Evolutionary conservation across 116 monocot species (phyloP), one percentile per base, ranked within the genome.

Genomic region (Phalaenopsis hybrid): DNA sequence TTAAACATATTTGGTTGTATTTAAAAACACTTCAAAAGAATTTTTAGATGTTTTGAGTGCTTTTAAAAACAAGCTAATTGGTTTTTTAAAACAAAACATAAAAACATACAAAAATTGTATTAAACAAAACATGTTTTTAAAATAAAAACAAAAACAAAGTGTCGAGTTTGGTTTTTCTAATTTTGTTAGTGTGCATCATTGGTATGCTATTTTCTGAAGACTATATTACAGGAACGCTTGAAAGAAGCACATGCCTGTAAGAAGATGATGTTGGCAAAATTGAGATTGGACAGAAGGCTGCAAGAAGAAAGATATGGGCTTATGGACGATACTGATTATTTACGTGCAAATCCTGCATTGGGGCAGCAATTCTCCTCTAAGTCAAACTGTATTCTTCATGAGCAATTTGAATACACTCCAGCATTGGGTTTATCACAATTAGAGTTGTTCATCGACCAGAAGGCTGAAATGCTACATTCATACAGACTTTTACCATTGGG

Each of bases 241-340:
- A 84, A 87, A 74, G 87, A 84, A 63, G 84, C 87, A 46, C 81
- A 65, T 75, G 74, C 82, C 78, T 75, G 79, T 37, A 84, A 87
- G 46, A 87, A 87, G 59, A 84, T 82, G 67, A 84, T 87, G 87
- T 84, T 84, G 87, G 79, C 73, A 34, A 84, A 87, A 44, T 81
- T 76, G 78, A 81, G 84, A 46, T 79, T 84, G 20, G 79, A 87
- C 57, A 87, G 80, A 82, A 84, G 78, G 44, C 87, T 84, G 74
- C 79, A 57, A 16, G 84, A 59, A 74, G 87, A 87, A 50, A 82
- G 82, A 12, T 82, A 63, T 23, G 63, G 63, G 8, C 1, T 21
- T 23, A 23, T 23, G 7, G 63, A 63, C 25, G 23, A 63, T 63
- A 25, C 21, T 63, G 67, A 11, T 77, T 31, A 77, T 63, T n/a